Conservation (phyloP, 345 rosid species). For the Eucalyptus cloeziana region DNA sequence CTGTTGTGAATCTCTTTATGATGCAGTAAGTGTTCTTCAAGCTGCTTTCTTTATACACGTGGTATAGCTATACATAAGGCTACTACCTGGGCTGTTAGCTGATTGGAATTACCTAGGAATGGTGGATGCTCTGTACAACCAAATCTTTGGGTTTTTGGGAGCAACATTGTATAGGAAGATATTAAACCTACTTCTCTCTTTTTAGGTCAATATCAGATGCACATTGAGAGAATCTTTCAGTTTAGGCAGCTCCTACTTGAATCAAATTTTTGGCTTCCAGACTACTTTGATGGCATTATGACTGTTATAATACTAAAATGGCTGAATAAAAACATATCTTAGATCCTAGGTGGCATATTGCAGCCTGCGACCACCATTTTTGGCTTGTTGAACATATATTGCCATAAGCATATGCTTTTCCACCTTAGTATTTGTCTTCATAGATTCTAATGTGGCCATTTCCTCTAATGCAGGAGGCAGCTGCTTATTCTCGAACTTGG, state of each 20-base stretch:
- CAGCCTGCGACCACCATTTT: not conserved
- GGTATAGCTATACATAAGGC: not conserved
- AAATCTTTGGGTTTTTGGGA: not conserved
- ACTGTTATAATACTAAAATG: not conserved
- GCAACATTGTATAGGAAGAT: not conserved
- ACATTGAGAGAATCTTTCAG: not conserved
- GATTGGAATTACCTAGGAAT: not conserved
- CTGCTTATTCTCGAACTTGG: slow-evolving; percentile 93
- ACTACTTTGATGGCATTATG: not conserved
- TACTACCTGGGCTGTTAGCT: not conserved
- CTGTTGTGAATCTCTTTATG: not conserved
- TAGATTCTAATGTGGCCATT: not conserved
- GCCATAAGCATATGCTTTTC: not conserved
- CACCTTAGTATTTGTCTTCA: not conserved
- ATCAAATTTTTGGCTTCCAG: not conserved
- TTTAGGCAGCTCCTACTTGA: not conserved
- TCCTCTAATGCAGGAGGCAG: slow-evolving; percentile 60
- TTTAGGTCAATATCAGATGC: not conserved
- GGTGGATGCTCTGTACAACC: not conserved
- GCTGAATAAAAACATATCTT: not conserved
- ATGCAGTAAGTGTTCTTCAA: not conserved
- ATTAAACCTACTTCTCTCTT: not conserved
- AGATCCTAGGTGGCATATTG: not conserved
- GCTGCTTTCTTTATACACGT: not conserved
- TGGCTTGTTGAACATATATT: not conserved